A percentile compares a stretch with the other conserved stretches of the same genome.
Conservation (phyloP, 2,329 filamentous ascomycete species). For the Tolypocladium amazonense region DNA sequence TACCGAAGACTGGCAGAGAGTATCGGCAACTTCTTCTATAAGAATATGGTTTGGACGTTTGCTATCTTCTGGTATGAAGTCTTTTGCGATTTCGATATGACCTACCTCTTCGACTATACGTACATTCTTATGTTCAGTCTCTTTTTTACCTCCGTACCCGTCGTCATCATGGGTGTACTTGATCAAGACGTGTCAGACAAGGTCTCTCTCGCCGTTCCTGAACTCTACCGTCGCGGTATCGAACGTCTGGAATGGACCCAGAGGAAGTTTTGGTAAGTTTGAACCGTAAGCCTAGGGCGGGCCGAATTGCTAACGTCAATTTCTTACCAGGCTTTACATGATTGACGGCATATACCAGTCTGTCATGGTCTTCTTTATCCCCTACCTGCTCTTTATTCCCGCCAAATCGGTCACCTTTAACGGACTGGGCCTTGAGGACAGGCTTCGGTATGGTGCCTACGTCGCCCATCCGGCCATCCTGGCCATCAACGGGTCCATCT, state of each 20-base stretch:
- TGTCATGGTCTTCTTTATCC: conserved; percentile 84
- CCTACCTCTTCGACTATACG: conserved; percentile 94
- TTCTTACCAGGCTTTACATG: conserved; percentile 69
- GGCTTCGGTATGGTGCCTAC: conserved; percentile 76
- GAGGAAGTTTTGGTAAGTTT: conserved; percentile 79
- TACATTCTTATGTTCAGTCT: conserved; percentile 96
- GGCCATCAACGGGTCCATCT: conserved; percentile 85
- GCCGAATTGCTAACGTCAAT: conserved; percentile 3
- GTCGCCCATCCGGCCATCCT: conserved; percentile 76
- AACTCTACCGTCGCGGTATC: conserved; percentile 91
- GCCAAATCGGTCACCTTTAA: conserved; percentile 59
- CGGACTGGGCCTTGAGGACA: conserved; percentile 68
- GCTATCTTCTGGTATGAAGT: conserved; percentile 96
- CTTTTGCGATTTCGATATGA: conserved; percentile 90
- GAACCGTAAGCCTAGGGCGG: too few species aligned
- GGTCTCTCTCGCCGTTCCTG: conserved; percentile 86
- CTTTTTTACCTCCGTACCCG: conserved; percentile 88
- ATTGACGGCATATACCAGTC: conserved; percentile 90
- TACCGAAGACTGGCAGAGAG: conserved; percentile 87
- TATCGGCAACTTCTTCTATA: conserved; percentile 99
- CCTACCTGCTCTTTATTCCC: conserved; percentile 65
- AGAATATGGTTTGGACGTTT: conserved; percentile 98
- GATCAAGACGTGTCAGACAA: conserved; percentile 95
- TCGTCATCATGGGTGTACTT: conserved; percentile 91
- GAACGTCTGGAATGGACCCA: conserved; percentile 96